These are phyloP conservation scores for Thinopyrum obtusiflorum DNA, from an alignment of 202 grass and related monocot species.

Conservation along the genomic window DNA sequence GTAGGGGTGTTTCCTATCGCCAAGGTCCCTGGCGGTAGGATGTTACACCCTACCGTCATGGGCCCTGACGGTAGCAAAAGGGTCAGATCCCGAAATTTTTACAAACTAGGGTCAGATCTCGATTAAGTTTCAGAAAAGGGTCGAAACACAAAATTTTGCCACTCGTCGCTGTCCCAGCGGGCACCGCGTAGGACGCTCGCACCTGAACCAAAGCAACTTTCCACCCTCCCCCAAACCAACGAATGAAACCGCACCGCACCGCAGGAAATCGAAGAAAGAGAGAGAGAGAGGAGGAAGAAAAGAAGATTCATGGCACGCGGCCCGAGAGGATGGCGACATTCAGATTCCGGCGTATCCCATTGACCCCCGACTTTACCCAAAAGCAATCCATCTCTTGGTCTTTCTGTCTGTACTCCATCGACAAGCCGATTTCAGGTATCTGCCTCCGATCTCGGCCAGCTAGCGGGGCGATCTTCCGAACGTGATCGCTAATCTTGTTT, in stretches of 20 bases:
- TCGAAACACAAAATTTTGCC: too few species aligned
- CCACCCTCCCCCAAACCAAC: not conserved
- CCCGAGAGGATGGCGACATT: not conserved
- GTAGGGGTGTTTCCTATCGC: too few species aligned
- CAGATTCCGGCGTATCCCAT: not conserved
- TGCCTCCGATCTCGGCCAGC: not conserved
- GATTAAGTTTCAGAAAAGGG: too few species aligned
- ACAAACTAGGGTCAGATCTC: too few species aligned
- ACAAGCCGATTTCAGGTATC: not conserved
- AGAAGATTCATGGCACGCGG: not conserved
- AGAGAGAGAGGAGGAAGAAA: not conserved
- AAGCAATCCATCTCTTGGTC: not conserved
- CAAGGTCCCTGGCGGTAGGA: too few species aligned
- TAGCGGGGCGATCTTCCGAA: constrained; percentile 4
- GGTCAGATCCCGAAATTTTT: too few species aligned
- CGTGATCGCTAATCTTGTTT: constrained; percentile 11
- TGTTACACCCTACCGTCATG: too few species aligned
- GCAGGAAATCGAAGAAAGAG: not conserved
- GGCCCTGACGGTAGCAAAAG: too few species aligned
- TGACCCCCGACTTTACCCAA: not conserved
- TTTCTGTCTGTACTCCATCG: not conserved
- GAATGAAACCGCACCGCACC: not conserved
- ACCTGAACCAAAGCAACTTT: not conserved
- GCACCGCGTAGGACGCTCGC: not conserved
- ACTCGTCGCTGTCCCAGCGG: not conserved